Base-by-base conservation (phyloP, 495 filamentous ascomycete genomes). In the Pseudoneurospora amorphoporcata region DNA sequence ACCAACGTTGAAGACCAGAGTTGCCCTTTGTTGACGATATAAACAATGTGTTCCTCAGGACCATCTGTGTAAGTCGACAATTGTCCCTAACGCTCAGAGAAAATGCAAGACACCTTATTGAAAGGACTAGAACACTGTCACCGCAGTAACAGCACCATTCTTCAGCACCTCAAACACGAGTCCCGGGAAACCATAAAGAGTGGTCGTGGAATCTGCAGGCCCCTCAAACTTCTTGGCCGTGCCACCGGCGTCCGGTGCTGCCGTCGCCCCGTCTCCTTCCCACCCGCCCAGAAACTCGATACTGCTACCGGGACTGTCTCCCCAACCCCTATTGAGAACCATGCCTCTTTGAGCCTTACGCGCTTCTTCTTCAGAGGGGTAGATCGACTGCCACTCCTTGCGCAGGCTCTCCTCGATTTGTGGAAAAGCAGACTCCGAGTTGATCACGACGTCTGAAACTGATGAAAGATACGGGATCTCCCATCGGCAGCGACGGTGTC, bases 141-240 rank as follows among this genome's bases (percentile, higher is more conserved):
- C 83, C 40, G 91, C 91, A 79, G 92, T 95, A 40, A 99, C 93
- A 53, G 89, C 90, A 4, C 91, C 93, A 78, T 95, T 97, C 89
- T 92, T 95, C 81, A 98, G 81, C 12, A 99, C 95, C 82, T 99
- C 95, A 82, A 98, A 98, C 23, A 97, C 86, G 77, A 97, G 83
- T 3, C 95, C 95, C 2, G 95, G 95, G 78, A 96, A 98, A 12
- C 94, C 94, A 84, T 93, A 98, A 16, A 99, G 81, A 76, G 95
- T 94, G 35, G 92, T 95, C 71, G 93, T 95, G 86, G 80, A 93
- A 76, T 88, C 88, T 75, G 90, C 90, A 61, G 83, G 87, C 39
- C 83, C 81, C 42, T 78, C 76, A 73, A 75, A 75, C 73, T 77
- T 77, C 69, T 71, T 76, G 19, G 53, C 53, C 32, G 29, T 65